Conservation (phyloP, 169 alveolate species). For the Theileria parva region DNA sequence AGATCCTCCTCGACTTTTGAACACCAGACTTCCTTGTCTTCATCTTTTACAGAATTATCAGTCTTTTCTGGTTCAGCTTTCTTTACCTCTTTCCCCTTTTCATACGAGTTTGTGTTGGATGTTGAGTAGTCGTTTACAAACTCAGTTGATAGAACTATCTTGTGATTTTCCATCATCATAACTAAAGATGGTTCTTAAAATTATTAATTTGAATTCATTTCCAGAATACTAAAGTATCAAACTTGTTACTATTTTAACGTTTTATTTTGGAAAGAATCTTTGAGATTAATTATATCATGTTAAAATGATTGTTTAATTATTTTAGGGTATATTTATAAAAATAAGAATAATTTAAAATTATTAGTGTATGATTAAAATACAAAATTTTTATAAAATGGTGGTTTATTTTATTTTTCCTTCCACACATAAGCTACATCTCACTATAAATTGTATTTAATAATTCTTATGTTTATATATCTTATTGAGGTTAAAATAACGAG, state of each 20-base stretch:
- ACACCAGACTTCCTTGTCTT: conserved; percentile 16
- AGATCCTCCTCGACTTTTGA: conserved; percentile 19
- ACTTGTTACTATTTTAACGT: background rate
- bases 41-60: background rate
- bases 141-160: conserved; percentile 44
- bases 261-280: background rate
- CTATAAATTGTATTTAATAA: background rate
- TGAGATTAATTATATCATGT: background rate
- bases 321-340: background rate
- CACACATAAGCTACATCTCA: background rate
- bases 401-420: background rate
- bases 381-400: background rate
- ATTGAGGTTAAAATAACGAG: background rate
- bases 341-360: background rate
- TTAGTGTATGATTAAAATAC: background rate
- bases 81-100: conserved; percentile 7
- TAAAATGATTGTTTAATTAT: background rate
- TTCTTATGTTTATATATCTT: background rate
- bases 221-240: background rate
- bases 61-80: background rate
- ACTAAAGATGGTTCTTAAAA: conserved; percentile 8
- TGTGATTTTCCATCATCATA: conserved; percentile 27
- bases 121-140: conserved; percentile 51
- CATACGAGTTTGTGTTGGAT: conserved; percentile 17
- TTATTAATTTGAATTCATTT: background rate